Evolutionary conservation across 2,329 filamentous ascomycete species (phyloP).

Genomic region (Diaporthe sp.): DNA sequence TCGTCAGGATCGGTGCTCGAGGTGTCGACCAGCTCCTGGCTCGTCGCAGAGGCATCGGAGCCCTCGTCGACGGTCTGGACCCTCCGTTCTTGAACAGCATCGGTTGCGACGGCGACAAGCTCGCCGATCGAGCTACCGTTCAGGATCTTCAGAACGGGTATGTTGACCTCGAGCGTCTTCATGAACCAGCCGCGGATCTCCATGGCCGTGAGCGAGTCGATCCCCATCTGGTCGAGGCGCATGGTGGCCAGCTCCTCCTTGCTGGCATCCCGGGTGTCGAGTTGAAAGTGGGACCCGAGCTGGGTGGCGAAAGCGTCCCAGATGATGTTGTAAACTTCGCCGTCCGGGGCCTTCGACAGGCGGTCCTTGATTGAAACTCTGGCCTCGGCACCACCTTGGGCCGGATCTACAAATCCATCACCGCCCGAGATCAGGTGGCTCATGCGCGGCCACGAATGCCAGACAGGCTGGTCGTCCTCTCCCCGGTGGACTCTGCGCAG

Average conservation of each 20-base stretch:
- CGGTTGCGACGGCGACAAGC: constrained; percentile 9
- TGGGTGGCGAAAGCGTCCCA: background rate
- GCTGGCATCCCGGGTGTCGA: background rate
- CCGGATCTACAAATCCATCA: no score
- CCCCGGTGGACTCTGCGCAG: no score
- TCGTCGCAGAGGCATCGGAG: no score
- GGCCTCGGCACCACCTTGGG: no score
- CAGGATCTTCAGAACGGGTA: constrained; percentile 60
- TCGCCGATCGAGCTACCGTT: constrained; percentile 43
- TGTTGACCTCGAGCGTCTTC: constrained; percentile 55
- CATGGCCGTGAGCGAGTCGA: constrained; percentile 45
- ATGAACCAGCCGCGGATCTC: constrained; percentile 61
- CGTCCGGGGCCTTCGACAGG: no score
- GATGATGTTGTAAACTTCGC: background rate
- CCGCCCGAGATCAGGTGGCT: no score
- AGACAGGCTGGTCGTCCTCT: no score
- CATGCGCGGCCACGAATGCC: no score
- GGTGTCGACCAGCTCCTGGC: no score
- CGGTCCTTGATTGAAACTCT: no score
- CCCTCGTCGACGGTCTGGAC: no score
- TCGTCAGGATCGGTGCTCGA: no score
- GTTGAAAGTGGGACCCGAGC: background rate
- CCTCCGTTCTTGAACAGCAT: background rate
- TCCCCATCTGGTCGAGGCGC: constrained; percentile 42
- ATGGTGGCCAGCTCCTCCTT: background rate